Percentiles rank a stretch among this genome's conserved stretches.
Evolutionary conservation across 2,329 filamentous ascomycete genomes (phyloP).

Genomic region (Aschersonia sp.): DNA sequence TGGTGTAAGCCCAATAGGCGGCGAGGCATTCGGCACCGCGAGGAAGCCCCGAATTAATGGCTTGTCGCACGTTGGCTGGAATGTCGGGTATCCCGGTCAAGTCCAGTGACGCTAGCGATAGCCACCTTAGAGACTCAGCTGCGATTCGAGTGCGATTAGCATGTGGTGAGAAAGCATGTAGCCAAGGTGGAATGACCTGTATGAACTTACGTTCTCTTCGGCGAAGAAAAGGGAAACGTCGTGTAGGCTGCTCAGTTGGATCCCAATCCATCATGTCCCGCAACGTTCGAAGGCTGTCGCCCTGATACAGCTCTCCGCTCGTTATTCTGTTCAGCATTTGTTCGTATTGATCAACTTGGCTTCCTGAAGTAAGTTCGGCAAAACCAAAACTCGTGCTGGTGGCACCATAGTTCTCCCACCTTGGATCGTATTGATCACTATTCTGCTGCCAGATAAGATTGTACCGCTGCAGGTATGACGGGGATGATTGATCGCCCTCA

Average conservation of each 20-base stretch:
- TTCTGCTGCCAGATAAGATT: not conserved
- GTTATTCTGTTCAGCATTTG: not conserved
- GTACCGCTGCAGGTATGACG: not conserved
- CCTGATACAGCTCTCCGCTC: not conserved
- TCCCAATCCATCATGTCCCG: not conserved
- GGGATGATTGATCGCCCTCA: not conserved
- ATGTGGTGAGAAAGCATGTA: not conserved
- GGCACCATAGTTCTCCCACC: not conserved
- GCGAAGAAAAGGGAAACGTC: not conserved
- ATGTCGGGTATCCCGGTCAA: not conserved
- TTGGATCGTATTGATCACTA: not conserved
- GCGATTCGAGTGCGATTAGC: not conserved
- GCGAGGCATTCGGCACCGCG: not conserved
- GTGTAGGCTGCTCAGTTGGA: not conserved
- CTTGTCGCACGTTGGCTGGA: not conserved
- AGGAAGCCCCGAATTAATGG: not conserved
- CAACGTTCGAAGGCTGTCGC: not conserved
- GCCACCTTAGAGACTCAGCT: not conserved
- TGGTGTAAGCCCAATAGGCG: not conserved
- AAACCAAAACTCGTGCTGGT: not conserved
- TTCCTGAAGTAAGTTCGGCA: not conserved
- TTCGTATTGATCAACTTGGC: not conserved
- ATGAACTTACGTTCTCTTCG: not conserved
- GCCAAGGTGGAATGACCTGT: not conserved
- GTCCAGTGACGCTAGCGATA: not conserved